phyloP scores from a whole-genome alignment of 1,284 basidiomycete genomes.

The Trametes sp. region DNA sequence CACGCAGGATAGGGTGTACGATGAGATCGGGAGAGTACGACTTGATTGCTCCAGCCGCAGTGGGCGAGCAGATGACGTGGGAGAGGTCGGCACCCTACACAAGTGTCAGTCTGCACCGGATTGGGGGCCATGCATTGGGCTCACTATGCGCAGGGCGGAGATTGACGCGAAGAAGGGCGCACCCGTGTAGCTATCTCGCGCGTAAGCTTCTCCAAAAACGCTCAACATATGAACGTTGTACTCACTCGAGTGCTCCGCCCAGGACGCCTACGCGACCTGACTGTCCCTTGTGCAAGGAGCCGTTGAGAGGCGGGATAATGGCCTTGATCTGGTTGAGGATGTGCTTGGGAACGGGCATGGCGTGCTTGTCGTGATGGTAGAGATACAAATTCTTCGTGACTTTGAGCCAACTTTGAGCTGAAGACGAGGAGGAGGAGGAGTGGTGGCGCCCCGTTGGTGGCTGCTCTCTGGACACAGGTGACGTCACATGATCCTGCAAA shows the following conservation, averaged over 20 bases:
- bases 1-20: slow-evolving; percentile 88
- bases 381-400: neutral
- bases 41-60: slow-evolving; percentile 91
- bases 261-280: slow-evolving; percentile 95
- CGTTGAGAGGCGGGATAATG: slow-evolving; percentile 86
- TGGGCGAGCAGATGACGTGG: slow-evolving; percentile 96
- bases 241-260: slow-evolving; percentile 91
- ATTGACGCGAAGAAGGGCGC: slow-evolving; percentile 96
- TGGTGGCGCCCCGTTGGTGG: neutral
- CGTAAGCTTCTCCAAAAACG: neutral
- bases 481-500: neutral
- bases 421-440: neutral
- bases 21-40: slow-evolving; percentile 96
- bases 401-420: too few relatives aligned
- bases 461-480: neutral
- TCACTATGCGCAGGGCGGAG: slow-evolving; percentile 83
- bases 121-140: slow-evolving; percentile 25
- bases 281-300: slow-evolving; percentile 94
- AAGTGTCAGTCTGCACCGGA: neutral
- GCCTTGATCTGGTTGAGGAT: slow-evolving; percentile 76
- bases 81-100: slow-evolving; percentile 89
- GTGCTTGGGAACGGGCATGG: slow-evolving; percentile 65
- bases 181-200: slow-evolving; percentile 78
- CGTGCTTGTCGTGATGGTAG: neutral
- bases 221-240: slow-evolving; percentile 1